Percentiles rank a stretch among this genome's conserved stretches.
These are phyloP conservation scores for Geosmithia morbida DNA, from an alignment of 2,329 filamentous ascomycete genomes.

Conservation along the genomic window DNA sequence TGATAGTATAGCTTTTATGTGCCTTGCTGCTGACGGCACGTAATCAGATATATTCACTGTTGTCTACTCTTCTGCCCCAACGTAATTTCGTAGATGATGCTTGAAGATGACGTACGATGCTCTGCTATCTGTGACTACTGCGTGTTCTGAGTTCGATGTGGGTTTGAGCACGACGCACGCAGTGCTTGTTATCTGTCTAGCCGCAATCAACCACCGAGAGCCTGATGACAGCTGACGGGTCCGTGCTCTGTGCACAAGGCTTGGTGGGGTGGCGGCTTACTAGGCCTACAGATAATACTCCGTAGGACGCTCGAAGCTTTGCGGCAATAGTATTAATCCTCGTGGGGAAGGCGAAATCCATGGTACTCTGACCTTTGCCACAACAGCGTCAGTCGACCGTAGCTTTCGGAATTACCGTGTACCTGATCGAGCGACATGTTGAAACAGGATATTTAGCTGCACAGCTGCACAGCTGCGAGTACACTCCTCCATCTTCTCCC, in stretches of 20 bases:
- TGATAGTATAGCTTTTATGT: background rate
- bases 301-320: too few relatives aligned
- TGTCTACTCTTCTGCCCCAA: too few relatives aligned
- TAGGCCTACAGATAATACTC: background rate
- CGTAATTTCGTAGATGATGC: too few relatives aligned
- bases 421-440: too few relatives aligned
- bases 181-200: background rate
- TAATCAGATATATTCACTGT: background rate
- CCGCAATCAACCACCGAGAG: background rate
- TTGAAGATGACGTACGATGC: too few relatives aligned
- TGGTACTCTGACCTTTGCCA: too few relatives aligned
- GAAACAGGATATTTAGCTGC: too few relatives aligned
- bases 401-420: too few relatives aligned
- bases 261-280: background rate
- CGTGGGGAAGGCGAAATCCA: too few relatives aligned
- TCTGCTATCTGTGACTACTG: background rate
- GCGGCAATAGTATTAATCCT: too few relatives aligned
- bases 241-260: background rate
- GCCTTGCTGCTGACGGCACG: too few relatives aligned
- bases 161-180: background rate
- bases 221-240: background rate
- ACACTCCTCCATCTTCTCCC: background rate
- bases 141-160: background rate
- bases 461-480: background rate
- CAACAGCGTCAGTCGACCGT: too few relatives aligned